These are phyloP conservation scores for Ceratocystis diversiconidia DNA, from an alignment of 2,329 filamentous ascomycete species.

Conservation along the genomic window DNA sequence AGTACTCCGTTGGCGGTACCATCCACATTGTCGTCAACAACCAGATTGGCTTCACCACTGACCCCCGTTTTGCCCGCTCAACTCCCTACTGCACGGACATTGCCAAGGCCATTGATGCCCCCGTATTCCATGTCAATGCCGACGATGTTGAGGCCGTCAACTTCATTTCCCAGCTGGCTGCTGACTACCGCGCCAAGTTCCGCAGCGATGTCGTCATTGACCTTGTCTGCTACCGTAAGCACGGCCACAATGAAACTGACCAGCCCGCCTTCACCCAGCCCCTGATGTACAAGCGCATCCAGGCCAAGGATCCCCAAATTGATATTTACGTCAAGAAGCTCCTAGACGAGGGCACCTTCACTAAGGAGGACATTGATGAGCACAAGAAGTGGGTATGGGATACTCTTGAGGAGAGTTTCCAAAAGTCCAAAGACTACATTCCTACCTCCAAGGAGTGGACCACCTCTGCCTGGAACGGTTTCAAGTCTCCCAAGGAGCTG, in stretches of 20 bases:
- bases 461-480: constrained; percentile 96
- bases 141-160: constrained; percentile 98
- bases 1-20: constrained; percentile 93
- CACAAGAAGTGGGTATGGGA: constrained; percentile 99
- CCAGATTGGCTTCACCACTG: constrained; percentile 98
- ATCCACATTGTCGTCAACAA: constrained; percentile 98
- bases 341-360: constrained; percentile 83
- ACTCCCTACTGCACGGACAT: constrained; percentile 99
- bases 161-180: constrained; percentile 91
- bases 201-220: constrained; percentile 97
- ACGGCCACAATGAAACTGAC: constrained; percentile 98
- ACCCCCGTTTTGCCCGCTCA: constrained; percentile 91
- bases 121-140: constrained; percentile 97
- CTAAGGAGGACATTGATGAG: constrained; percentile 93
- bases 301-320: constrained; percentile 67
- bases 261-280: constrained; percentile 99
- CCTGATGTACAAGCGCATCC: constrained; percentile 97
- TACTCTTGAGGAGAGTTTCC: constrained; percentile 95
- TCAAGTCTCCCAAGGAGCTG: constrained; percentile 97
- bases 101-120: constrained; percentile 95
- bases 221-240: constrained; percentile 96
- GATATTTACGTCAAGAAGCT: constrained; percentile 88
- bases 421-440: constrained; percentile 94
- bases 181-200: constrained; percentile 97
- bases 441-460: constrained; percentile 96